These are phyloP conservation scores for Novymonas esmeraldas DNA, from an alignment of 208 protist genomes.

Conservation along the genomic window DNA sequence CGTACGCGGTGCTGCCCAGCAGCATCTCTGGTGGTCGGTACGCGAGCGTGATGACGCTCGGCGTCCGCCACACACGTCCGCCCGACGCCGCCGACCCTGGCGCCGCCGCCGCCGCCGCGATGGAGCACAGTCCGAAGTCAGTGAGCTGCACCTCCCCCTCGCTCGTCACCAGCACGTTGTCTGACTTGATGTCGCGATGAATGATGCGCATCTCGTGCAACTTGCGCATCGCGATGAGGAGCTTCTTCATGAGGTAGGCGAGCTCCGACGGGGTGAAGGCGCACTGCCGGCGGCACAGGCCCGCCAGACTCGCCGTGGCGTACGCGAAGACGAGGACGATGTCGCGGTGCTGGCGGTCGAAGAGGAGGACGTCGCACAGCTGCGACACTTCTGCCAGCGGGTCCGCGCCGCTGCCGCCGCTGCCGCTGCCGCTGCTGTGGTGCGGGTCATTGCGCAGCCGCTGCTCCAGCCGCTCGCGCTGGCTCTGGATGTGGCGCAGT, in stretches of 20 bases:
- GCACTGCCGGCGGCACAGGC: constrained; percentile 65
- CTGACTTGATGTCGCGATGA: constrained; percentile 91
- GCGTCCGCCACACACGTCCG: constrained; percentile 64
- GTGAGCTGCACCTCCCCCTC: constrained; percentile 74
- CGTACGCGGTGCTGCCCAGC: constrained; percentile 85
- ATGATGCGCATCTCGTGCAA: constrained; percentile 90
- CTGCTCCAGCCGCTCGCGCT: constrained; percentile 44
- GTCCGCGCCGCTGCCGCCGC: constrained; percentile 15
- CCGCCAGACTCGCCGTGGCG: constrained; percentile 67
- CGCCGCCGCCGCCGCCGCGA: constrained; percentile 29
- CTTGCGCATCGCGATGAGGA: constrained; percentile 60
- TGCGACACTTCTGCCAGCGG: constrained; percentile 69
- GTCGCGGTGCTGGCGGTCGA: constrained; percentile 46
- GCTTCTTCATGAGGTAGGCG: constrained; percentile 79
- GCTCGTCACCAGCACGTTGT: constrained; percentile 81
- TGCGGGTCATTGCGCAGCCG: constrained; percentile 9
- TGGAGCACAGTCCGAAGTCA: constrained; percentile 88
- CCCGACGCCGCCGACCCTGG: not conserved
- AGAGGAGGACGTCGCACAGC: constrained; percentile 85
- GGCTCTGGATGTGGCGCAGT: constrained; percentile 69
- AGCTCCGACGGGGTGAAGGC: constrained; percentile 61
- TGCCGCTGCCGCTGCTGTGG: not conserved
- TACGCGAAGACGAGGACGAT: constrained; percentile 87
- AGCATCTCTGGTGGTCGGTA: constrained; percentile 97
- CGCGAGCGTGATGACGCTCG: constrained; percentile 94